phyloP scores from a whole-genome alignment of 2,329 filamentous ascomycete species.

The Plenodomus biglobosus region DNA sequence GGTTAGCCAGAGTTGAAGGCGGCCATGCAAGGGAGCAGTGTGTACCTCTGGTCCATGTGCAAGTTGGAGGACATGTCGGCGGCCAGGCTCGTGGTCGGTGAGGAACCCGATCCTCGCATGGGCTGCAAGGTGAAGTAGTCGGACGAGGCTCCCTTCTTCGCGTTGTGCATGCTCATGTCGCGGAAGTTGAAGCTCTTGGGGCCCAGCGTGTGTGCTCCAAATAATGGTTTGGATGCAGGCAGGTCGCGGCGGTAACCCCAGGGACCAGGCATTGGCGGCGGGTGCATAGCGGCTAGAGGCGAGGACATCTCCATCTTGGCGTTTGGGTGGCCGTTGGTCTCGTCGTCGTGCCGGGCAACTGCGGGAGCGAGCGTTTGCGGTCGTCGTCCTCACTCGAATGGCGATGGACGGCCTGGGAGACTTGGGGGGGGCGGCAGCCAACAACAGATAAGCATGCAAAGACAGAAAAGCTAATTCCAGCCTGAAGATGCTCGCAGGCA shows the following conservation, averaged over 20 bases:
- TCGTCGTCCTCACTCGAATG: conserved; percentile 20
- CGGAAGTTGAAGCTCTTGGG: conserved; percentile 74
- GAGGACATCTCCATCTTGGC: conserved; percentile 84
- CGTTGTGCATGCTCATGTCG: conserved; percentile 70
- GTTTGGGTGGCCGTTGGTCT: conserved; percentile 3
- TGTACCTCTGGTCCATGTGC: conserved; percentile 88
- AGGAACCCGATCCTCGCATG: conserved; percentile 82
- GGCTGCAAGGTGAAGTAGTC: conserved; percentile 85
- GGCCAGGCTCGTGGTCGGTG: conserved; percentile 85
- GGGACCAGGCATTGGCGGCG: conserved; percentile 62
- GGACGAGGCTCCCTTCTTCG: conserved; percentile 65
- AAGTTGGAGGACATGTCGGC: conserved; percentile 97
- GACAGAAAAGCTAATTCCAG: conserved; percentile 46
- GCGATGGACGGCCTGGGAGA: conserved; percentile 18
- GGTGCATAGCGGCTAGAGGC: conserved; percentile 90
- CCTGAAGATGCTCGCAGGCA: conserved; percentile 42
- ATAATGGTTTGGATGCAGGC: conserved; percentile 55
- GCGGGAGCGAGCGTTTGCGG: conserved; percentile 27
- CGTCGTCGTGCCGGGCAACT: conserved; percentile 60
- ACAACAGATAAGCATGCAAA: conserved; percentile 41
- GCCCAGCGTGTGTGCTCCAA: conserved; percentile 59
- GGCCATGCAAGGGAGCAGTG: conserved; percentile 29
- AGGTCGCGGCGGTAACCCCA: conserved; percentile 64
- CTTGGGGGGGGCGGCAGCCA: conserved; percentile 6
- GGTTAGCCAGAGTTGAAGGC: conserved; percentile 40